Base-by-base conservation (phyloP, 768 basidiomycete species). In the Kockovaella imperatae region DNA sequence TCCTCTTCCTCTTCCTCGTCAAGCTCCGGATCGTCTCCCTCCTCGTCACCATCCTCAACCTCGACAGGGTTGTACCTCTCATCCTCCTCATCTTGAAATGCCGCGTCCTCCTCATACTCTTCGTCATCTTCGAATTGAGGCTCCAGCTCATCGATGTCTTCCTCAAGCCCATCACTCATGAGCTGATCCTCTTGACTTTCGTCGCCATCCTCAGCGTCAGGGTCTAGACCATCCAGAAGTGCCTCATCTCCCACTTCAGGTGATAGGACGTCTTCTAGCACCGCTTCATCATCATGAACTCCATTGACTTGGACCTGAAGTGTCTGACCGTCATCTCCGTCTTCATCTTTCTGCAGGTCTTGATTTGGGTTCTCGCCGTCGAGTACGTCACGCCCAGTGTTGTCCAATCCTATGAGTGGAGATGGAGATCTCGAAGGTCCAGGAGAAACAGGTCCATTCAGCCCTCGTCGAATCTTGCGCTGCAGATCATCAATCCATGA, bases 401-500 rank as follows among this genome's bases (percentile, higher is more conserved):
- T 18, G 17, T 10, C 45, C 17, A n/a, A 2, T n/a, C 13, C 20
- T 41, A 35, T 32, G 40, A 47, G 21, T 3, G 59, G 59, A 8
- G 56, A 61, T 17, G 59, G 62, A 11, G 59, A 60, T 35, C 57
- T 36, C 15, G 59, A 61, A 28, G 62, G 59, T 24, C 54, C 59
- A 2, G 62, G 59, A 6, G 48, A 47, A 8, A 52, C 32, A 23
- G 49, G 54, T 15, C 57, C 59, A 35, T 61, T 48, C 30, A 56
- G 32, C n/a, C 56, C 57, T n/a, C 41, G 34, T 11, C 50, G 38
- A 17, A 64, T 64, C 51, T 64, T 64, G 20, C 45, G 30, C 45
- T 52, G 48, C 4, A 64, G 34, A 3, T 43, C 48, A 28, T 59
- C 54, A 20, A 64, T 38, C 62, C 62, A 64, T 18, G 32, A 18